Evolutionary conservation across 78 protist genomes (phyloP), one percentile per base, ranked within the genome.

Genomic region (Cavenderia fasciculata): DNA sequence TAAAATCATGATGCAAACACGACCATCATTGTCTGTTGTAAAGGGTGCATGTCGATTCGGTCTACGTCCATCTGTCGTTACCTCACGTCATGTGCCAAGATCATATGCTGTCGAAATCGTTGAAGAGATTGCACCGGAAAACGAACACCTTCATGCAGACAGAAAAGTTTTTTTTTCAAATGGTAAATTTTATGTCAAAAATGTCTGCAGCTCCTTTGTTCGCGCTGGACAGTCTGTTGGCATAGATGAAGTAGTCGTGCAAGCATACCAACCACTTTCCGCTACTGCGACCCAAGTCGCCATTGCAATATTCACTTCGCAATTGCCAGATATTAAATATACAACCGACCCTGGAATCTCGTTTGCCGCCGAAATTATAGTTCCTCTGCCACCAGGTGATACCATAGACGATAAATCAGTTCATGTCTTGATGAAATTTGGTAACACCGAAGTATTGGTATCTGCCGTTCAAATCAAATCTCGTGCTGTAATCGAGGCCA

Each of bases 371-470:
- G 29, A 63, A 38, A n/a, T 63, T 4, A 36, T 8, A 19, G 21
- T 63, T 63, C 7, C 10, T 21, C n/a, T 63, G 21, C 71, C 71
- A 38, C n/a, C n/a, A n/a, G n/a, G n/a, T n/a, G 29, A 63, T 38
- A 10, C 40, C 2, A 0, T 63, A 0, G 21, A 11, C 3, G 71
- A 63, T 8, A 31, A 36, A n/a, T 46, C 34, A 36, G 4, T 63
- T 21, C 33, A 63, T 38, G 71, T 63, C 4, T 3, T 29, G 16
- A 25, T 63, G 38, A 63, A 63, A 63, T 63, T 63, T 63, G 71
- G 34, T 14, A 21, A 41, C 16, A 63, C 71, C 4, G 71, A 63
- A 21, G 29, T 63, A 27, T 41, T n/a, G 12, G 69, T 61, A 34
- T 6, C 2, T 16, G 69, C 69, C 4, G 0, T 36, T 11, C 69